Conservation (phyloP, 2,329 filamentous ascomycete genomes). For the Apiospora koreana region DNA sequence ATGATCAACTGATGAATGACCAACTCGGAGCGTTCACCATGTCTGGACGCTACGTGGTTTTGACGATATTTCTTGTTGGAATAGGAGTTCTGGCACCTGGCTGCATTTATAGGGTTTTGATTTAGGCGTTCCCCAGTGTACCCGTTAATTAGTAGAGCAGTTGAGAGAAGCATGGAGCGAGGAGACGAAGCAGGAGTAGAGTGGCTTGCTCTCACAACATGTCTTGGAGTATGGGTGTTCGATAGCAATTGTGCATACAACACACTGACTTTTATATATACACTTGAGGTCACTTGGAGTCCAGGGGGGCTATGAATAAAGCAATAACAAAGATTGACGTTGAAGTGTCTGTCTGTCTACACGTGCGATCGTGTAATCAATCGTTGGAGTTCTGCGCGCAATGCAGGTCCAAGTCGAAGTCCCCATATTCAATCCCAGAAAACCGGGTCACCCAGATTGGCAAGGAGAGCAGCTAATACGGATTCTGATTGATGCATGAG, state of each 20-base stretch:
- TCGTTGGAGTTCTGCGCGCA: too few species aligned
- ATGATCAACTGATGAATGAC: background rate
- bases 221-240: background rate
- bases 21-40: background rate
- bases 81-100: constrained; percentile 6
- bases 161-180: background rate
- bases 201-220: background rate
- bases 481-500: background rate
- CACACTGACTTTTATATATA: background rate
- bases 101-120: constrained; percentile 13
- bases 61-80: background rate
- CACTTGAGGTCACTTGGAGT: background rate
- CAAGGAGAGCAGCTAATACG: background rate
- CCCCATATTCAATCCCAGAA: background rate
- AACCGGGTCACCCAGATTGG: background rate
- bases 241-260: constrained; percentile 5
- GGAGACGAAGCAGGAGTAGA: background rate
- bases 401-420: too few species aligned
- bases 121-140: constrained; percentile 14
- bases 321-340: background rate
- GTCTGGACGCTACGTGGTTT: background rate
- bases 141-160: constrained; percentile 1
- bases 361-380: too few species aligned
- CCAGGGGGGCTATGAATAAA: background rate
- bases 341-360: too few species aligned